Evolutionary conservation across 1,284 basidiomycete genomes (phyloP).

Genomic region (Wallemia hederae): DNA sequence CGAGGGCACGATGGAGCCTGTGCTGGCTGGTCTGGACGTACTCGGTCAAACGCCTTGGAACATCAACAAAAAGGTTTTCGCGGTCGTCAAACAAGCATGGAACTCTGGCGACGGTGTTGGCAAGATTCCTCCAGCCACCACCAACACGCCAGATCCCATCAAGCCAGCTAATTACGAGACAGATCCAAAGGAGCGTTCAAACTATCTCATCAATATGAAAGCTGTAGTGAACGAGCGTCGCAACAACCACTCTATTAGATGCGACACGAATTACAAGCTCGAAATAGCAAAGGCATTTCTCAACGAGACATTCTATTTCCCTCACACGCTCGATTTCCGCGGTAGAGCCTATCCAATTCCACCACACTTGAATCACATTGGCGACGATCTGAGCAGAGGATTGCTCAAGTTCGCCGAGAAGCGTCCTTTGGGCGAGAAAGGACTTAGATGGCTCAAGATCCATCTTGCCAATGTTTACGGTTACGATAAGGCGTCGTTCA

Average conservation of each 20-base stretch:
- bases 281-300: conserved; percentile 87
- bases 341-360: conserved; percentile 93
- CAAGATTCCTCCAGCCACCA: conserved; percentile 13
- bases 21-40: conserved; percentile 69
- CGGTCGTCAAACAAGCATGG: conserved; percentile 48
- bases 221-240: conserved; percentile 32
- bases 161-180: conserved; percentile 31
- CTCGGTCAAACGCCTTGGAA: conserved; percentile 73
- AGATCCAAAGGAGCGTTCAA: conserved; percentile 33
- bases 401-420: conserved; percentile 56
- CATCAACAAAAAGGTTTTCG: conserved; percentile 49
- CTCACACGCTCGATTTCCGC: conserved; percentile 94
- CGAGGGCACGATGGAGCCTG: conserved; percentile 46
- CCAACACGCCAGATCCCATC: conserved; percentile 21
- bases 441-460: conserved; percentile 64
- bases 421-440: conserved; percentile 49
- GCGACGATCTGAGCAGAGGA: conserved; percentile 76
- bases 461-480: conserved; percentile 81
- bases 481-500: conserved; percentile 80
- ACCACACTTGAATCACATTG: conserved; percentile 82
- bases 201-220: conserved; percentile 33
- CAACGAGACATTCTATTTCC: conserved; percentile 64
- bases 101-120: conserved; percentile 25
- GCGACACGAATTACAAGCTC: conserved; percentile 85
- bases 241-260: conserved; percentile 65